phyloP scores from a whole-genome alignment of 352 stramenopile genomes.

The Salisapilia sapeloensis region DNA sequence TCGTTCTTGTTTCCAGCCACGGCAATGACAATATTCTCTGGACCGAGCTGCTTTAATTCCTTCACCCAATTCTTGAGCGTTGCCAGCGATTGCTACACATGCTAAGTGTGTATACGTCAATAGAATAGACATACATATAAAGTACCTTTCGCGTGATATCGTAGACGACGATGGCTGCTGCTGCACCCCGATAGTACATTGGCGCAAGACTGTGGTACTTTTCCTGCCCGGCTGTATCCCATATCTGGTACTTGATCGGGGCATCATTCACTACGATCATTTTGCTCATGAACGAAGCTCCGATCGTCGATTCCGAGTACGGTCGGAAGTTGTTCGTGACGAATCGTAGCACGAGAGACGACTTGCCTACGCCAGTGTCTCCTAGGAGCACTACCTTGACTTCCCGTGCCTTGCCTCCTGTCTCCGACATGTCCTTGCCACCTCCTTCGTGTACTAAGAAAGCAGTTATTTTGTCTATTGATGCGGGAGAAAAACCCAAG shows the following conservation, averaged over 20 bases:
- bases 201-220: constrained; percentile 93
- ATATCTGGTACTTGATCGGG: constrained; percentile 95
- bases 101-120: constrained; percentile 2
- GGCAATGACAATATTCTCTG: constrained; percentile 89
- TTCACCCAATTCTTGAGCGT: constrained; percentile 93
- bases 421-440: constrained; percentile 29
- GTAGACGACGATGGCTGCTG: constrained; percentile 95
- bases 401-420: constrained; percentile 57
- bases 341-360: constrained; percentile 91
- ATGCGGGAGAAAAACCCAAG: too few species aligned
- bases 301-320: constrained; percentile 94
- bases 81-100: constrained; percentile 71
- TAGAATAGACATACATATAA: constrained; percentile 9
- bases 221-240: constrained; percentile 96
- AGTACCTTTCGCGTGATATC: constrained; percentile 91
- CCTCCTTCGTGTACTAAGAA: too few species aligned
- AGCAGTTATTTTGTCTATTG: too few species aligned
- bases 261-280: constrained; percentile 87
- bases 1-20: constrained; percentile 94
- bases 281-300: constrained; percentile 95
- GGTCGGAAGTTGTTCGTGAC: constrained; percentile 94
- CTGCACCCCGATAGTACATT: constrained; percentile 98
- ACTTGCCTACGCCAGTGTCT: constrained; percentile 93
- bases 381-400: constrained; percentile 86
- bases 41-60: constrained; percentile 84